Evolutionary conservation across 2,329 filamentous ascomycete species (phyloP).

Genomic region (Neonectria ditissima): DNA sequence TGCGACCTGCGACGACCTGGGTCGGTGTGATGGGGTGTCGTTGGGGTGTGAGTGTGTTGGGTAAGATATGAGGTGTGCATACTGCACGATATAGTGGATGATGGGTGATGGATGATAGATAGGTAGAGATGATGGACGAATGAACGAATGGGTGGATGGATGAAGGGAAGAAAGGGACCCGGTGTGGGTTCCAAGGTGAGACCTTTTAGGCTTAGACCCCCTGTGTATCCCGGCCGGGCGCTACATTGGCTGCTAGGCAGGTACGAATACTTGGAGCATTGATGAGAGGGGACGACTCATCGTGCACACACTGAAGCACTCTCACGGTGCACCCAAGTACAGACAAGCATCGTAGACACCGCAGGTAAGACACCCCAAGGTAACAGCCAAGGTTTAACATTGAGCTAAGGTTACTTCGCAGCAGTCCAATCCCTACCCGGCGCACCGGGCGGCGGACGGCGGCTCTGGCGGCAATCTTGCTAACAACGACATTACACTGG

Average conservation of each 20-base stretch:
- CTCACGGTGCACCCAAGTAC: background rate
- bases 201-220: conserved; percentile 42
- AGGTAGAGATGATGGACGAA: background rate
- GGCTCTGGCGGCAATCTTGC: conserved; percentile 43
- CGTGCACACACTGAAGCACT: conserved; percentile 10
- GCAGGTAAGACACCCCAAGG: background rate
- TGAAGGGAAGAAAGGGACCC: conserved; percentile 20
- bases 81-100: background rate
- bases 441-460: conserved; percentile 28
- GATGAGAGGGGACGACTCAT: conserved; percentile 15
- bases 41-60: conserved; percentile 3
- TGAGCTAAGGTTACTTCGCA: conserved; percentile 26
- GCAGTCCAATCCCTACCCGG: conserved; percentile 29
- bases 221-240: conserved; percentile 34
- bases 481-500: background rate
- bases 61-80: background rate
- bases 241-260: background rate
- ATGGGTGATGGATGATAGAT: background rate
- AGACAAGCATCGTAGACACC: background rate
- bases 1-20: no score
- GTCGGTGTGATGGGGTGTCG: conserved; percentile 25
- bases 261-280: conserved; percentile 3
- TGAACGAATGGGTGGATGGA: conserved; percentile 17
- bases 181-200: conserved; percentile 41
- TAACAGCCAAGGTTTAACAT: conserved; percentile 26